These are phyloP conservation scores for Trebouxia gelatinosa DNA, from an alignment of 163 green algal species.

Conservation along the genomic window DNA sequence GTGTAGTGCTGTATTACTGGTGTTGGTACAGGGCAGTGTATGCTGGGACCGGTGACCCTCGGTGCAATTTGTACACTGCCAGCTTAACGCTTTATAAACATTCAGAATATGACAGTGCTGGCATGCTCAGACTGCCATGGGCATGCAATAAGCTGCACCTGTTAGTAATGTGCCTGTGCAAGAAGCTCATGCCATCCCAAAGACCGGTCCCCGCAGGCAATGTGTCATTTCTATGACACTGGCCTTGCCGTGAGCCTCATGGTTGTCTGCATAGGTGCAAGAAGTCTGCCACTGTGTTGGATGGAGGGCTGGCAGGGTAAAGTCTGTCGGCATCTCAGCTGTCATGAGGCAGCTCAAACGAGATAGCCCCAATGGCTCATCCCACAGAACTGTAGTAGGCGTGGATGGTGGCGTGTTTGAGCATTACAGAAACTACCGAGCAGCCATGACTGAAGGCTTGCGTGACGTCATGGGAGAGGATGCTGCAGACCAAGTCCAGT, in stretches of 20 bases:
- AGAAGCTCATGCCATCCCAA: neutral
- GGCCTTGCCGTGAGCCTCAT: too few species aligned
- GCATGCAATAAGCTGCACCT: neutral
- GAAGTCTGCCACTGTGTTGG: conserved; percentile 67
- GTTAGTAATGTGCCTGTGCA: neutral
- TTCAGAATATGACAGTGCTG: neutral
- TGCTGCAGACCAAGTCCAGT: conserved; percentile 22
- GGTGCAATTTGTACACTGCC: too few species aligned
- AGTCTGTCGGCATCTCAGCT: conserved; percentile 56
- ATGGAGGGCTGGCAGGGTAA: conserved; percentile 58
- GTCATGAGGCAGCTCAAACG: conserved; percentile 50
- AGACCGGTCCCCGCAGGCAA: too few species aligned
- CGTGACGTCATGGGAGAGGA: conserved; percentile 38
- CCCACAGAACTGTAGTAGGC: conserved; percentile 50
- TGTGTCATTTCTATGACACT: neutral
- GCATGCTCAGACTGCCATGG: neutral
- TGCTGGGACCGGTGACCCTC: too few species aligned
- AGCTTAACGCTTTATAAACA: neutral
- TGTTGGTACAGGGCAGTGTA: too few species aligned
- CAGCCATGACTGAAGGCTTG: conserved; percentile 34
- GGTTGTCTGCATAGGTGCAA: conserved; percentile 40
- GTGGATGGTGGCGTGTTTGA: conserved; percentile 81
- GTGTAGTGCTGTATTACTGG: too few species aligned
- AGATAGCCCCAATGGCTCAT: neutral
- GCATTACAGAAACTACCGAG: conserved; percentile 62